These are phyloP conservation scores for Hypoxylon perforatum DNA, from an alignment of 495 filamentous ascomycete species.

Conservation along the genomic window DNA sequence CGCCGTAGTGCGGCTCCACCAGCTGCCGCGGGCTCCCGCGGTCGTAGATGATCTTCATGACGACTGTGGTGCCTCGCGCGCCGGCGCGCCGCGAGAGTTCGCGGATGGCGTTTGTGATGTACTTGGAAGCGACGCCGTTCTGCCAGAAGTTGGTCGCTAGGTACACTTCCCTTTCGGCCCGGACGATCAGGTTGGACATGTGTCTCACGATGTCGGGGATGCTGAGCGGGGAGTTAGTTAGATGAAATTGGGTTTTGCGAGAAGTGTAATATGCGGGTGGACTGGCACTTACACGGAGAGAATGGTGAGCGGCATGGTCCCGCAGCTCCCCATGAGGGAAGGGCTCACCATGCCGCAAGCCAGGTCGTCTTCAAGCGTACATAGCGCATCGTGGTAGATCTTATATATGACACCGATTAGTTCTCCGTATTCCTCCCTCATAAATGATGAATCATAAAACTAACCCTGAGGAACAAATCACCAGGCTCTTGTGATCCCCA, in stretches of 20 bases:
- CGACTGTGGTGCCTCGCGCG: constrained; percentile 63
- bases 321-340: constrained; percentile 74
- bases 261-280: too few relatives aligned
- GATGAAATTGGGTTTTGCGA: too few relatives aligned
- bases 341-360: constrained; percentile 72
- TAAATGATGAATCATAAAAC: constrained; percentile 14
- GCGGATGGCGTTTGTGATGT: constrained; percentile 73
- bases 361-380: constrained; percentile 67
- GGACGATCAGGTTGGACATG: constrained; percentile 78
- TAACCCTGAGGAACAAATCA: constrained; percentile 71
- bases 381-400: constrained; percentile 75
- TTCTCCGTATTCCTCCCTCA: not conserved
- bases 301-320: constrained; percentile 74
- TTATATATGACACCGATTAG: constrained; percentile 38
- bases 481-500: constrained; percentile 74
- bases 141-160: constrained; percentile 82
- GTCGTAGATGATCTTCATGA: constrained; percentile 82
- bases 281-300: constrained; percentile 66
- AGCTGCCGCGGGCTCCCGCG: constrained; percentile 72
- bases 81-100: constrained; percentile 76
- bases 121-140: constrained; percentile 70
- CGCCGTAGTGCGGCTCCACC: constrained; percentile 69
- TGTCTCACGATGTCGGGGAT: constrained; percentile 77
- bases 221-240: constrained; percentile 33
- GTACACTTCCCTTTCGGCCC: constrained; percentile 76